phyloP scores from a whole-genome alignment of 139 green algal species.

The Edaphochlamys debaryana region DNA sequence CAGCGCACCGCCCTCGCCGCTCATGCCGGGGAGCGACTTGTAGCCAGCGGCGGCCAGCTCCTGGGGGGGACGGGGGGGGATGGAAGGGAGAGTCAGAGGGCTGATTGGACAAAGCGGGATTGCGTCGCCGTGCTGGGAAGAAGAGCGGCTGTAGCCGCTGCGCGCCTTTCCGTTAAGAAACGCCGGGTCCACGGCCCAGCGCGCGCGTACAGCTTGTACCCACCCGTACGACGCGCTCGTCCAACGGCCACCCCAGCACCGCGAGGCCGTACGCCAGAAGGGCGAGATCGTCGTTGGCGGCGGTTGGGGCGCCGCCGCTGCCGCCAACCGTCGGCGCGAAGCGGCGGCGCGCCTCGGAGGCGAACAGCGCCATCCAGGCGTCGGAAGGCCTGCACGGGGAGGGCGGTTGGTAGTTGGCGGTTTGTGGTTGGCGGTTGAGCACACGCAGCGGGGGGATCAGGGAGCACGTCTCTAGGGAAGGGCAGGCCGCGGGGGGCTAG shows the following conservation, averaged over 20 bases:
- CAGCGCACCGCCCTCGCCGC: conserved; percentile 49
- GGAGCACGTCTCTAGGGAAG: background rate
- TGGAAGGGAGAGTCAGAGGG: background rate
- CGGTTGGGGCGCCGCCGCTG: background rate
- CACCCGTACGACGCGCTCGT: no score
- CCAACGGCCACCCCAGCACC: conserved; percentile 47
- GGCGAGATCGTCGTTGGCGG: conserved; percentile 46
- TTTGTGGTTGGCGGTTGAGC: no score
- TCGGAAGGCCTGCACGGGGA: conserved; percentile 37
- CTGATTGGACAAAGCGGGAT: no score
- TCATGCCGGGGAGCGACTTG: conserved; percentile 20
- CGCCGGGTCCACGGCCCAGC: no score
- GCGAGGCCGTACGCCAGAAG: conserved; percentile 54
- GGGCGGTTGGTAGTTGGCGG: no score
- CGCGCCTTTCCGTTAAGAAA: no score
- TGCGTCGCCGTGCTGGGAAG: no score
- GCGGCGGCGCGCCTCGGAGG: conserved; percentile 7
- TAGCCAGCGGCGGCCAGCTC: conserved; percentile 17
- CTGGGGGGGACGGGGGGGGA: background rate
- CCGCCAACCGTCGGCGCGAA: background rate
- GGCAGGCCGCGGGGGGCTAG: no score
- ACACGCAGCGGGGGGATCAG: background rate
- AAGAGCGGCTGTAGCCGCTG: no score
- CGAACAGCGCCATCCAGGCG: conserved; percentile 25
- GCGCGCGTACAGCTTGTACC: no score